Evolutionary conservation across 345 rosid genomes (phyloP).

Genomic region (Arabidopsis arenosa): DNA sequence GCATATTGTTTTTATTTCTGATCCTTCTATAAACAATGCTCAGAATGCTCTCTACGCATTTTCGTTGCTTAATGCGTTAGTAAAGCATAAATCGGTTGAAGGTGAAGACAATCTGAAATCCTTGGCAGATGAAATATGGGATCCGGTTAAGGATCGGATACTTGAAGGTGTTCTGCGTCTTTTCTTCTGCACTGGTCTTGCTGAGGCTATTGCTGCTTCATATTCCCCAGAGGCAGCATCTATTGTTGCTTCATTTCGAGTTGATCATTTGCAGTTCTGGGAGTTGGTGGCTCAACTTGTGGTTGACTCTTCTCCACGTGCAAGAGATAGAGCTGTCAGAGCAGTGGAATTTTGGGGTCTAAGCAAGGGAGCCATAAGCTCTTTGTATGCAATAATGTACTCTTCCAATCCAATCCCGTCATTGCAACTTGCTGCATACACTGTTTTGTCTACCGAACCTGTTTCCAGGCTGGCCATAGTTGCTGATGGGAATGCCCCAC

Average conservation of each 20-base stretch:
- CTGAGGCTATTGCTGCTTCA: conserved; percentile 81
- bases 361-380: conserved; percentile 74
- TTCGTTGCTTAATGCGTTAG: conserved; percentile 55
- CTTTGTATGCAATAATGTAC: conserved; percentile 82
- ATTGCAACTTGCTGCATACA: conserved; percentile 84
- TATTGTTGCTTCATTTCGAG: conserved; percentile 64
- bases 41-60: conserved; percentile 73
- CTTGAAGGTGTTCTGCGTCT: conserved; percentile 83
- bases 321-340: conserved; percentile 83
- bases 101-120: conserved; percentile 44
- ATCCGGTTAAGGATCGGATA: conserved; percentile 62
- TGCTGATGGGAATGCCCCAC: conserved; percentile 54
- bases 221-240: conserved; percentile 68
- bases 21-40: conserved; percentile 57
- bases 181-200: conserved; percentile 85
- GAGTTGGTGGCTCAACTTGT: conserved; percentile 73
- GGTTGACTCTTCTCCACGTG: conserved; percentile 61
- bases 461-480: conserved; percentile 67
- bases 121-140: conserved; percentile 60
- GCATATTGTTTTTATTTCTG: conserved; percentile 59
- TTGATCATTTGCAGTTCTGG: conserved; percentile 70
- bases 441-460: conserved; percentile 80
- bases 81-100: conserved; percentile 47
- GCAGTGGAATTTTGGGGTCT: conserved; percentile 93
- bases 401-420: conserved; percentile 69